Percentiles rank a stretch among this genome's conserved stretches.
These are phyloP conservation scores for Mucor irregularis DNA, from an alignment of 371 early-diverging fungal species.

Conservation along the genomic window DNA sequence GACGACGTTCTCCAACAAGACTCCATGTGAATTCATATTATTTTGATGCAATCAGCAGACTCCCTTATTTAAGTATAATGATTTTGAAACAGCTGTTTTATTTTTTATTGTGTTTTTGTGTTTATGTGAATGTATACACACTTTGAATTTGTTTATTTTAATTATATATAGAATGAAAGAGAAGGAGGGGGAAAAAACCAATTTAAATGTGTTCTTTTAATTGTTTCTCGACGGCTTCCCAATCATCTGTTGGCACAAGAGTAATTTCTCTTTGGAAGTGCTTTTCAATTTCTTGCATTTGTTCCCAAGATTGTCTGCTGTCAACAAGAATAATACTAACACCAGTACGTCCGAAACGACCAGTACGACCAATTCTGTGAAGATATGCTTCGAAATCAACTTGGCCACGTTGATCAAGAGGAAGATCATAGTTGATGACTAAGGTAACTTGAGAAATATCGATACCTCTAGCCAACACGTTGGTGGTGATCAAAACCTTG, in stretches of 20 bases:
- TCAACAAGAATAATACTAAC: conserved; percentile 95
- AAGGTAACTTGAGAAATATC: conserved; percentile 71
- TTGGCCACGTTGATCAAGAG: conserved; percentile 45
- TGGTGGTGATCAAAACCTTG: conserved; percentile 96
- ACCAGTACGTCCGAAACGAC: conserved; percentile 95
- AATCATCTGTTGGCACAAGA: conserved; percentile 73
- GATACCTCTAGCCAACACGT: conserved; percentile 96
- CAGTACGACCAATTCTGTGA: conserved; percentile 98
- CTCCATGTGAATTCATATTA: too few relatives aligned
- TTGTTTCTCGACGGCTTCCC: conserved; percentile 69
- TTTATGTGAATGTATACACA: too few relatives aligned
- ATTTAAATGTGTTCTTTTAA: conserved; percentile 85
- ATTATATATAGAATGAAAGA: conserved; percentile 1
- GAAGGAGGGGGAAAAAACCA: not conserved
- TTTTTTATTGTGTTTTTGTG: too few relatives aligned
- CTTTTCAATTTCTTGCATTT: conserved; percentile 76
- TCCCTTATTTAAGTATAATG: too few relatives aligned
- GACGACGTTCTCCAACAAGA: too few relatives aligned
- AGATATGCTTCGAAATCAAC: conserved; percentile 94
- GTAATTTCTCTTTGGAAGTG: conserved; percentile 75
- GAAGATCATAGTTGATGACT: conserved; percentile 38
- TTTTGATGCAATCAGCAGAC: too few relatives aligned
- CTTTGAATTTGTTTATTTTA: too few relatives aligned
- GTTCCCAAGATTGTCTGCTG: conserved; percentile 59
- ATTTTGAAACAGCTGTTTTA: too few relatives aligned